These are phyloP conservation scores for Lathyrus tuberosus DNA, from an alignment of 306 rosid species.

Conservation along the genomic window DNA sequence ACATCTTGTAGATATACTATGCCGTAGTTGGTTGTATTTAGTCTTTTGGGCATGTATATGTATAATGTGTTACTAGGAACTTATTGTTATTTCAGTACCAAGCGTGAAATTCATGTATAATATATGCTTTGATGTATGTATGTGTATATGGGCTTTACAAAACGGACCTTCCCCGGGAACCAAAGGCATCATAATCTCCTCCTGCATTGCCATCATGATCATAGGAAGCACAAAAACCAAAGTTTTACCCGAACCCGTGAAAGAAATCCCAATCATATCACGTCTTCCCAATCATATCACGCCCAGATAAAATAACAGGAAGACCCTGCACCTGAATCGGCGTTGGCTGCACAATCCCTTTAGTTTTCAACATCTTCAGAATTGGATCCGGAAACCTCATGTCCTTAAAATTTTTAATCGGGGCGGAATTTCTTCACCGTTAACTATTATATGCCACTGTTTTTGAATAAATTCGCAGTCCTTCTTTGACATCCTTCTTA, in stretches of 20 bases:
- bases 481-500: conserved; percentile 68
- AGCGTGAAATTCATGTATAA: too few relatives aligned
- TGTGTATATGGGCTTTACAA: too few relatives aligned
- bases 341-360: conserved; percentile 92
- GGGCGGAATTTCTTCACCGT: conserved; percentile 82
- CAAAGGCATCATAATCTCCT: conserved; percentile 94
- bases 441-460: conserved; percentile 93
- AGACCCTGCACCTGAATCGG: conserved; percentile 98
- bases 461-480: conserved; percentile 73
- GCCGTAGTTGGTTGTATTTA: too few relatives aligned
- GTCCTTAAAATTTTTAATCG: conserved; percentile 82
- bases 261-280: conserved; percentile 97
- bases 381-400: conserved; percentile 90
- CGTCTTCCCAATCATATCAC: conserved; percentile 98
- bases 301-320: conserved; percentile 82
- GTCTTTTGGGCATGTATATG: too few relatives aligned
- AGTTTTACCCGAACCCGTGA: conserved; percentile 92
- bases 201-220: conserved; percentile 92
- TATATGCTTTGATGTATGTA: too few relatives aligned
- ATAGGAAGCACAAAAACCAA: conserved; percentile 88
- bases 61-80: too few relatives aligned
- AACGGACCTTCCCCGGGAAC: conserved; percentile 92
- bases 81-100: too few relatives aligned
- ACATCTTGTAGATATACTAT: too few relatives aligned
- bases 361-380: conserved; percentile 73